phyloP scores from a whole-genome alignment of 2,329 filamentous ascomycete genomes.

The Xylaria sp. region DNA sequence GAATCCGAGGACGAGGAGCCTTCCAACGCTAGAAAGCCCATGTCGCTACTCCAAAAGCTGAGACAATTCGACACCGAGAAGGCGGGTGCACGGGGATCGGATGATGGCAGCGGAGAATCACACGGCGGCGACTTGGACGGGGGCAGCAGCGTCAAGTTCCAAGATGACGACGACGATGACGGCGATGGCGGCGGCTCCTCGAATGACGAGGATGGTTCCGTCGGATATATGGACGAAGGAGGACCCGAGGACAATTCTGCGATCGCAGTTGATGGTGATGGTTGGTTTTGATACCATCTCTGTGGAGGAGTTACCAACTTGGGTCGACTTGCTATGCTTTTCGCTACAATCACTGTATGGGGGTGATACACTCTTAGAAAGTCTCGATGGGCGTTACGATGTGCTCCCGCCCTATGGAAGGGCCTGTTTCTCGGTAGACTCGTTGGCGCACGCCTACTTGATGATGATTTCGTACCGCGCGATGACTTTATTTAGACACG shows the following conservation, averaged over 20 bases:
- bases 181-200: slow-evolving; percentile 11
- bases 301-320: too few relatives aligned
- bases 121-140: slow-evolving; percentile 10
- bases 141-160: slow-evolving; percentile 2
- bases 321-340: too few relatives aligned
- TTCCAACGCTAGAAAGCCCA: slow-evolving; percentile 9
- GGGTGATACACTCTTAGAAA: too few relatives aligned
- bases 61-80: slow-evolving; percentile 23
- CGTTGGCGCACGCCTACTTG: too few relatives aligned
- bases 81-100: slow-evolving; percentile 15
- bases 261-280: too few relatives aligned
- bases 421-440: too few relatives aligned
- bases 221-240: slow-evolving; percentile 15
- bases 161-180: slow-evolving; percentile 25
- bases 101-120: slow-evolving; percentile 12
- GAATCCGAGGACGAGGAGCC: slow-evolving; percentile 23
- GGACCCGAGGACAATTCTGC: slow-evolving; percentile 2
- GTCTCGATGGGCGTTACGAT: too few relatives aligned
- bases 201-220: slow-evolving; percentile 1
- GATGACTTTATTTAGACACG: too few relatives aligned
- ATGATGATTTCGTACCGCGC: too few relatives aligned
- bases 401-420: too few relatives aligned
- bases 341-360: too few relatives aligned
- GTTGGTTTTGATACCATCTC: too few relatives aligned
- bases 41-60: slow-evolving; percentile 28